Conservation (phyloP, 148 eudicot species). For the Silene uniflora region DNA sequence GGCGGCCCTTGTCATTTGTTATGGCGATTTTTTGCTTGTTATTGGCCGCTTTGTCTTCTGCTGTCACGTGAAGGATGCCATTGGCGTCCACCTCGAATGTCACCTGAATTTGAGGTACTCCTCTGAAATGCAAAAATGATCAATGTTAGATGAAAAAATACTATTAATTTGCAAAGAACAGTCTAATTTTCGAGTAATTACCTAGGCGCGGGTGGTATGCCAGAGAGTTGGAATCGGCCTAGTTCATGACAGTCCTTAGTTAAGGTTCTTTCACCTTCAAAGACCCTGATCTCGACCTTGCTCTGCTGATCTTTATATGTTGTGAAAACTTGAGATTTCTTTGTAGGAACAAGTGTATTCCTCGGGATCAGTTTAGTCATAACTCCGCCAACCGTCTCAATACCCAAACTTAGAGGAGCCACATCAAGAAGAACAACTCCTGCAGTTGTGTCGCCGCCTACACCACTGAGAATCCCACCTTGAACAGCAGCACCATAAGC, state of each 20-base stretch:
- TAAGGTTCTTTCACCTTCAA: constrained; percentile 56
- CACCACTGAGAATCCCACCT: constrained; percentile 49
- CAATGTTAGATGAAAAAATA: not conserved
- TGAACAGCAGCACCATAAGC: constrained; percentile 58
- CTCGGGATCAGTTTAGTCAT: constrained; percentile 65
- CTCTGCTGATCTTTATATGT: constrained; percentile 59
- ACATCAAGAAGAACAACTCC: constrained; percentile 52
- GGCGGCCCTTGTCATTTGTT: constrained; percentile 50
- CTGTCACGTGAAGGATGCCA: constrained; percentile 55
- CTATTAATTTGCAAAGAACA: not conserved
- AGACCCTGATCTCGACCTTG: constrained; percentile 47
- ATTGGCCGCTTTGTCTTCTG: constrained; percentile 65
- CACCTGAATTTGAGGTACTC: constrained; percentile 62
- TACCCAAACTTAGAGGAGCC: constrained; percentile 56
- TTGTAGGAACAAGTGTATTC: constrained; percentile 51
- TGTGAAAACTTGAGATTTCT: constrained; percentile 51
- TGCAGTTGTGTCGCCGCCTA: constrained; percentile 43
- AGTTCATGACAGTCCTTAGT: constrained; percentile 58
- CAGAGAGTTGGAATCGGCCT: constrained; percentile 46
- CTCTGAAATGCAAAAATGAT: constrained; percentile 29
- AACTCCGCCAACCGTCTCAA: constrained; percentile 65
- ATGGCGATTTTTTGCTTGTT: constrained; percentile 47
- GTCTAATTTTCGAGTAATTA: constrained; percentile 12
- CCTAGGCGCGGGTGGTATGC: constrained; percentile 76
- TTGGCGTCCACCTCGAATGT: constrained; percentile 64